These are phyloP conservation scores for Dryas alaskensis DNA, from an alignment of 306 rosid genomes.

Conservation along the genomic window DNA sequence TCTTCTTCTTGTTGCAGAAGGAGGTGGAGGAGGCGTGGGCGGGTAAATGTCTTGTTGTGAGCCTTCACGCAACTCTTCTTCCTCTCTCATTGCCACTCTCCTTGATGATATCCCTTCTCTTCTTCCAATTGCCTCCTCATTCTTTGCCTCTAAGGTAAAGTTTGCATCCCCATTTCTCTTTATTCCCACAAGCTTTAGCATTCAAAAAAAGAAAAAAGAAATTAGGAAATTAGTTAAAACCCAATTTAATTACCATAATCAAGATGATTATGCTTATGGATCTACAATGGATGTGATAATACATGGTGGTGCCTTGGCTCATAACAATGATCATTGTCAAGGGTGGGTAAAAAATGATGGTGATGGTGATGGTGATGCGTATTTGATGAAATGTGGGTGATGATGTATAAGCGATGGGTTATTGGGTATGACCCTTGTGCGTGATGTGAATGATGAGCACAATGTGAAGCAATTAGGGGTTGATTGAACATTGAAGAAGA, in stretches of 20 bases:
- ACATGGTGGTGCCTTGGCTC: not conserved
- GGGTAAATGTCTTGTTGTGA: conserved; percentile 71
- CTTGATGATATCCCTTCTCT: conserved; percentile 38
- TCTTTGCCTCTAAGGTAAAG: conserved; percentile 55
- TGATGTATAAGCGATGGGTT: too few relatives aligned
- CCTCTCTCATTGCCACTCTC: conserved; percentile 38
- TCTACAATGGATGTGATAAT: not conserved
- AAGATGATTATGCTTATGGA: not conserved
- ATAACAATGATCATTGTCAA: conserved; percentile 14
- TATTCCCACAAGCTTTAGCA: conserved; percentile 68
- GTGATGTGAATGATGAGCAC: not conserved
- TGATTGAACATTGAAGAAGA: conserved; percentile 24
- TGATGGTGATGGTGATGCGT: not conserved
- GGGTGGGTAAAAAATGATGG: conserved; percentile 40
- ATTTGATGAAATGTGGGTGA: conserved; percentile 22
- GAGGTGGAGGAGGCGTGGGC: conserved; percentile 71
- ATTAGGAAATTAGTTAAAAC: not conserved
- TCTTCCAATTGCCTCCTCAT: conserved; percentile 39
- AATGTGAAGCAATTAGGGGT: conserved; percentile 17
- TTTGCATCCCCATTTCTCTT: conserved; percentile 79
- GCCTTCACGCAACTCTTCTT: conserved; percentile 72
- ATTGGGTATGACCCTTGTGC: too few relatives aligned
- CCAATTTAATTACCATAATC: not conserved
- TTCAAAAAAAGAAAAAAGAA: not conserved
- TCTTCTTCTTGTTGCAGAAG: conserved; percentile 85